Evolutionary conservation across 2,329 filamentous ascomycete genomes (phyloP).

Genomic region (Rosellinia necatrix): DNA sequence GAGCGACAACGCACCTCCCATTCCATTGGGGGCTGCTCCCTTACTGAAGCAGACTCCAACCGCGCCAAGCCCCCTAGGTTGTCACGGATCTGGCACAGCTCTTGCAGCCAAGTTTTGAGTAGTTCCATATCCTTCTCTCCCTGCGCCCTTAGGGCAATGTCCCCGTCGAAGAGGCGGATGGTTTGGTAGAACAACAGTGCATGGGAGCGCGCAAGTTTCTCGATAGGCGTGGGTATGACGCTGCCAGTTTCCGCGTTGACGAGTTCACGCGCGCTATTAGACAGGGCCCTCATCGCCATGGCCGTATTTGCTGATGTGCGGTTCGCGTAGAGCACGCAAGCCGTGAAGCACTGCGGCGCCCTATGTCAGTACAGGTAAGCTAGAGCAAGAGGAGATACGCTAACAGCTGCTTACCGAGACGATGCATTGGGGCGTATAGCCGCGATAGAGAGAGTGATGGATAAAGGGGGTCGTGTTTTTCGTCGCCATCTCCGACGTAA

Average conservation of each 20-base stretch:
- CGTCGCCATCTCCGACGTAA: conserved; percentile 34
- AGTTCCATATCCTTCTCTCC: conserved; percentile 30
- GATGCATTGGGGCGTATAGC: conserved; percentile 37
- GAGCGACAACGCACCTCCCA: conserved; percentile 36
- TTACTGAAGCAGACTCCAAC: conserved; percentile 14
- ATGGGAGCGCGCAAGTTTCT: conserved; percentile 36
- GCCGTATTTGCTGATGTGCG: conserved; percentile 36
- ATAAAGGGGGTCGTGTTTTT: conserved; percentile 39
- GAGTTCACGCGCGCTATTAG: conserved; percentile 34
- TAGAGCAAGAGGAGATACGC: neutral
- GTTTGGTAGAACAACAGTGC: conserved; percentile 34
- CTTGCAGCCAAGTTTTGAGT: conserved; percentile 29
- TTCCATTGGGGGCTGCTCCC: conserved; percentile 25
- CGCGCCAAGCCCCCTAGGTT: conserved; percentile 31
- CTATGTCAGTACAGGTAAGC: neutral
- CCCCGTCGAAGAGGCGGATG: conserved; percentile 36
- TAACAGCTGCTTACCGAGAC: conserved; percentile 17
- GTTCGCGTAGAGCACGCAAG: conserved; percentile 38
- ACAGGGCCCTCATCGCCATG: conserved; percentile 38
- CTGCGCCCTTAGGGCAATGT: conserved; percentile 29
- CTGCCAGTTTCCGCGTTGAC: conserved; percentile 15
- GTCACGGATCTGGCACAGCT: conserved; percentile 38
- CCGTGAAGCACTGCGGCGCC: conserved; percentile 35
- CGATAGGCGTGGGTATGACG: conserved; percentile 27
- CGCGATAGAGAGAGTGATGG: conserved; percentile 38